phyloP scores from a whole-genome alignment of 2,329 filamentous ascomycete genomes.

The Pestalotiopsis sp. region DNA sequence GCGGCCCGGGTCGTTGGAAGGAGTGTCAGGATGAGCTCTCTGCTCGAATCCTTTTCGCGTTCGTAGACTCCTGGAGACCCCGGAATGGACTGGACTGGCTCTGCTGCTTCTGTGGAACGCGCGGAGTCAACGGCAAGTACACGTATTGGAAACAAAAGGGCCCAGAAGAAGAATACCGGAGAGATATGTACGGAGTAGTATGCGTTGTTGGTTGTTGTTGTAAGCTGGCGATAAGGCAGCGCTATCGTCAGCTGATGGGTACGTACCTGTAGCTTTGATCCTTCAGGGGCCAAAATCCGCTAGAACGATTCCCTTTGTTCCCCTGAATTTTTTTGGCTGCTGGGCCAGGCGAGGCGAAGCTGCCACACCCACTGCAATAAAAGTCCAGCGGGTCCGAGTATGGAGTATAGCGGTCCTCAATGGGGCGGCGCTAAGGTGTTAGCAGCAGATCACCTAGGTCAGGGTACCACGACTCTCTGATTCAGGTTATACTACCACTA shows the following conservation, averaged over 20 bases:
- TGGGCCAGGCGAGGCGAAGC: background rate
- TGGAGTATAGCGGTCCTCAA: background rate
- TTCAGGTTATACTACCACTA: background rate
- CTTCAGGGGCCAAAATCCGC: background rate
- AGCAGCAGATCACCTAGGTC: background rate
- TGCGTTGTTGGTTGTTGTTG: conserved; percentile 9
- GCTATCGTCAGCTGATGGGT: conserved; percentile 7
- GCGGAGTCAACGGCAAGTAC: background rate
- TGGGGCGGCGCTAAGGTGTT: background rate
- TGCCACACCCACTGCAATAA: background rate
- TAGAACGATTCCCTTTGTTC: background rate
- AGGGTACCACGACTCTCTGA: background rate
- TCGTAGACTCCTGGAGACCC: background rate
- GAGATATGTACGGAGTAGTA: background rate
- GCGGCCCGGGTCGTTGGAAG: conserved; percentile 6
- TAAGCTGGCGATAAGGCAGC: conserved; percentile 6
- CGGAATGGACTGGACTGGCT: background rate
- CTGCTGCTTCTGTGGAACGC: background rate
- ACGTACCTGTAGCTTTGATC: background rate
- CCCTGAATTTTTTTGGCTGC: background rate
- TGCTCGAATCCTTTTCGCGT: background rate
- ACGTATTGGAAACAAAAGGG: background rate
- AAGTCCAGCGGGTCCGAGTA: background rate
- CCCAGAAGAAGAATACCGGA: background rate
- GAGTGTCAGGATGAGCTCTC: background rate